Base-by-base conservation (phyloP, 306 rosid genomes). In the Cicer bijugum region DNA sequence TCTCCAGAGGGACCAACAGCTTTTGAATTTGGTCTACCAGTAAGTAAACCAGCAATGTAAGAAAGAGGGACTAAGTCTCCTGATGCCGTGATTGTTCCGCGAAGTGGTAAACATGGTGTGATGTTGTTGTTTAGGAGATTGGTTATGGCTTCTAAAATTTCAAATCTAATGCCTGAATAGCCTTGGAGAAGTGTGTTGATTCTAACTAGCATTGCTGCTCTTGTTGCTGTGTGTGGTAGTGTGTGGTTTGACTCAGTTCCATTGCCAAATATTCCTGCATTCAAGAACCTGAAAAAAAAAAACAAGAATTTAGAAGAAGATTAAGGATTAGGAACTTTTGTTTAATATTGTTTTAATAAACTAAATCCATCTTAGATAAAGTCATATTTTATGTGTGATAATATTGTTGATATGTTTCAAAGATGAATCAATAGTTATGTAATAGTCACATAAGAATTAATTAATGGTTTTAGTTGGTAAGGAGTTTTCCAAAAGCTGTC, bases 131-230 rank as follows among this genome's bases (percentile, higher is more conserved):
- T 93, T 15, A 93, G 84, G 12, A 93, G 77, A 53, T 87, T 90
- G 16, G 97, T 73, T 4, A 92, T 86, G 76, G 93, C 90, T 78
- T 92, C 98, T 42, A 92, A 14, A 74, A 92, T 90, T 80, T 92
- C 97, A 39, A 92, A 92, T 78, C 98, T 81, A 1, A 92, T 92
- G 48, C 98, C 98, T 0, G 98, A 92, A 85, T 92, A 92, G 7
- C 98, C 98, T 64, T 92, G 98, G n/a, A 93, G 93, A 35, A 93
- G 98, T 2, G 98, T 90, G 85, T 93, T 93, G 66, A 87, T 89
- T 33, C 98, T 74, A 35, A 93, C 98, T 0, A 93, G 65, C 90
- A 93, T 89, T 8, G 97, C 98, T 5, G 98, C 97, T 59, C 97
- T 85, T 0, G 95, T 85, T 37, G 98, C 83, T 0, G 89, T 52